Evolutionary conservation across 257 asterid genomes (phyloP).

Genomic region (Solanum paucissectum): DNA sequence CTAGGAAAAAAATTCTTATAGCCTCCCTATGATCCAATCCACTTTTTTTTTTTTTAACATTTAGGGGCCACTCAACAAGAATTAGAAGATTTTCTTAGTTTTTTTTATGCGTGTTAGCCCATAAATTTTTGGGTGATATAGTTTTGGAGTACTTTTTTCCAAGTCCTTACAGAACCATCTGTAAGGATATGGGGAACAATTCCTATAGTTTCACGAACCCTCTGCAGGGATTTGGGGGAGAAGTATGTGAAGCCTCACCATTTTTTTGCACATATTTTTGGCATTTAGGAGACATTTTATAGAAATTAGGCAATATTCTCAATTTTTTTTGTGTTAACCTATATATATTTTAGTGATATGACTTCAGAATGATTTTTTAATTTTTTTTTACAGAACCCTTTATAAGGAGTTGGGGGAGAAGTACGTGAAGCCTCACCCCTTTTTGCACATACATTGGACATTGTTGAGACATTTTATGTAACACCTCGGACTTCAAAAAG

Average conservation of each 20-base stretch:
- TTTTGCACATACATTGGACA: not conserved
- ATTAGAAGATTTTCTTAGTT: not conserved
- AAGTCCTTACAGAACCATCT: not conserved
- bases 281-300: too few relatives aligned
- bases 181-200: not conserved
- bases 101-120: too few relatives aligned
- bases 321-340: not conserved
- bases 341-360: not conserved
- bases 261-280: not conserved
- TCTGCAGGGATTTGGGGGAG: not conserved
- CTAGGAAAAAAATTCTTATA: too few relatives aligned
- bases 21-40: not conserved
- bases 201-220: not conserved
- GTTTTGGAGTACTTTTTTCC: not conserved
- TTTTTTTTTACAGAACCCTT: not conserved
- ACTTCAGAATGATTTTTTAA: too few relatives aligned
- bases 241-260: not conserved
- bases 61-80: not conserved
- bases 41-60: too few relatives aligned
- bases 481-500: not conserved
- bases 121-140: not conserved
- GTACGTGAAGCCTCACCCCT: not conserved
- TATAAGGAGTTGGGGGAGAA: not conserved
- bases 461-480: too few relatives aligned
- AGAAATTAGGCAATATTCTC: not conserved